Evolutionary conservation across 192 early-diverging fungal genomes (phyloP), one percentile per base, ranked within the genome.

Genomic region (Coemansia sp.): DNA sequence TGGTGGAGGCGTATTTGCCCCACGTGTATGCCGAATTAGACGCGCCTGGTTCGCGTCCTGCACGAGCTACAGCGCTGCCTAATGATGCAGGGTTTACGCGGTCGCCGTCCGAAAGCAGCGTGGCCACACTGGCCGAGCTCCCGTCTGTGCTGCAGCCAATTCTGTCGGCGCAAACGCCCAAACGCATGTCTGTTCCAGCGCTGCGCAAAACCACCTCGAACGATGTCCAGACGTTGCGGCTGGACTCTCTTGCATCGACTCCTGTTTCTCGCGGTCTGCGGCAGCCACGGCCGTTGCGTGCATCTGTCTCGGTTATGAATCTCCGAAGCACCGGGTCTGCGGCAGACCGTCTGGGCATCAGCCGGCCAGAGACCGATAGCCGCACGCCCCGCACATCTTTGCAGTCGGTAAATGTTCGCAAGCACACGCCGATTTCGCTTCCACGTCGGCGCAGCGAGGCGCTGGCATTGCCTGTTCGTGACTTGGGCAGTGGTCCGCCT

Each of bases 1-100:
- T 78, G 75, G 70, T 65, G 2, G 70, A 64, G 48, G 75, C 70
- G 50, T 69, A 78, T 49, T 25, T 78, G 63, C 70, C 69, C 14
- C 65, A 40, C 40, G 64, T 68, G 22, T 69, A 77, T 25, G 47
- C 58, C 22, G 65, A 68, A 21, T 44, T 69, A 7, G 40, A 42
- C 40, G 25, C 23, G 26, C 51, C 42, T 12, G n/a, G 36, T 7
- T 12, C 48, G 59, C 59, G 28, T 25, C 48, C 25, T 25, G 47
- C 42, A 21, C 47, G 47, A 31, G 23, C 28, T 12, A 20, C 56
- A 5, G 12, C 56, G 40, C 40, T 11, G 40, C 12, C 40, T 14
- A n/a, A 11, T 9, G 40, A 42, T 2, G 11, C 40, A 4, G 15
- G 14, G 58, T 49, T 54, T 20, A 19, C 64, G 51, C 64, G 61